These are phyloP conservation scores for Microcyclospora tardicrescens DNA, from an alignment of 2,329 filamentous ascomycete species.

Conservation along the genomic window DNA sequence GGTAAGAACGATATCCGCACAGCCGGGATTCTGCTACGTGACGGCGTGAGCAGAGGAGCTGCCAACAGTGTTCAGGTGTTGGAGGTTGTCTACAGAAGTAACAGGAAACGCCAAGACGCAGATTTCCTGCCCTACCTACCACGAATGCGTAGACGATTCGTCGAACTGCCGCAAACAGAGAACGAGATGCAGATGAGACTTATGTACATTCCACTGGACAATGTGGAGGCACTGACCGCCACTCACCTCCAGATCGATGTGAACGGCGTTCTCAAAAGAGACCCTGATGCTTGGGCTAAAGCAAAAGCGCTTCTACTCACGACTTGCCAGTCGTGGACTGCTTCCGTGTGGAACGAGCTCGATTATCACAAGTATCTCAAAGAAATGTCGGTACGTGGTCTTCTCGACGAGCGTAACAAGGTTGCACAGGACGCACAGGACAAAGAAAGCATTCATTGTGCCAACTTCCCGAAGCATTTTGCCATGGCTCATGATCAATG, in stretches of 20 bases:
- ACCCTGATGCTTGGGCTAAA: constrained; percentile 38
- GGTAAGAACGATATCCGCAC: constrained; percentile 66
- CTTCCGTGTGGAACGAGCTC: constrained; percentile 67
- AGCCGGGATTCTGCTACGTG: constrained; percentile 64
- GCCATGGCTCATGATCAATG: constrained; percentile 95
- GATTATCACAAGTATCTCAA: constrained; percentile 65
- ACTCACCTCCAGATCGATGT: constrained; percentile 37
- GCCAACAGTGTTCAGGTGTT: constrained; percentile 63
- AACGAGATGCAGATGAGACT: constrained; percentile 56
- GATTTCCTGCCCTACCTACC: constrained; percentile 77
- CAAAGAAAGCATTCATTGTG: constrained; percentile 56
- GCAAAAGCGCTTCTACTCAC: constrained; percentile 57
- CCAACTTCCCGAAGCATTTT: constrained; percentile 79
- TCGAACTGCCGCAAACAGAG: constrained; percentile 52
- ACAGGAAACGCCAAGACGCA: constrained; percentile 60
- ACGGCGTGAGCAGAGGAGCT: constrained; percentile 55
- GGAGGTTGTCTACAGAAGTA: constrained; percentile 53
- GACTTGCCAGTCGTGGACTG: constrained; percentile 61
- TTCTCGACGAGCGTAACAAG: constrained; percentile 57
- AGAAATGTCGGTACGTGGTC: constrained; percentile 67
- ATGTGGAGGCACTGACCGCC: constrained; percentile 74
- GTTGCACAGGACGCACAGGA: constrained; percentile 50
- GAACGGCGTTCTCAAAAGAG: constrained; percentile 25
- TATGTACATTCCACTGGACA: constrained; percentile 56
- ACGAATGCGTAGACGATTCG: constrained; percentile 53